These are phyloP conservation scores for Stellera chamaejasme DNA, from an alignment of 345 rosid species.

Conservation along the genomic window DNA sequence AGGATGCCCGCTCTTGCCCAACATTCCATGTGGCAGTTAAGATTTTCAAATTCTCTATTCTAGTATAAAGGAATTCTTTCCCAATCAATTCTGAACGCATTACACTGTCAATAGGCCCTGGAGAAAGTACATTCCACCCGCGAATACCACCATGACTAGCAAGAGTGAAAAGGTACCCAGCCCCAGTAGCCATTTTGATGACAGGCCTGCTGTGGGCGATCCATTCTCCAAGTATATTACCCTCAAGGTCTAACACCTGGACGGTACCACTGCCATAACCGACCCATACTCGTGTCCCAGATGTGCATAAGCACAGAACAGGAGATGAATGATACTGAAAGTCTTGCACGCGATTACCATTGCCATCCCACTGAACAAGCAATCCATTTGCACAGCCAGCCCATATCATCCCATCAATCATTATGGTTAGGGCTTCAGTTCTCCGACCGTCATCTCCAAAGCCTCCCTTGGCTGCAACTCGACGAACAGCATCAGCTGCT, in stretches of 20 bases:
- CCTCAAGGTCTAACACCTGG: slow-evolving; percentile 66
- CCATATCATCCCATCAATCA: slow-evolving; percentile 75
- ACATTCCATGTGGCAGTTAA: slow-evolving; percentile 77
- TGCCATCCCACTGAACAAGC: slow-evolving; percentile 80
- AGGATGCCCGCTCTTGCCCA: slow-evolving; percentile 67
- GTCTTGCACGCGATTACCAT: slow-evolving; percentile 73
- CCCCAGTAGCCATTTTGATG: slow-evolving; percentile 49
- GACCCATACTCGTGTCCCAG: slow-evolving; percentile 51
- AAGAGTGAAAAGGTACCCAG: slow-evolving; percentile 60
- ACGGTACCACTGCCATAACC: slow-evolving; percentile 61
- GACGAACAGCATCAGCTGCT: slow-evolving; percentile 97
- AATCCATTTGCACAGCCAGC: slow-evolving; percentile 74
- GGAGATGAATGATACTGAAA: slow-evolving; percentile 42
- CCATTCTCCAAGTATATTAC: slow-evolving; percentile 61
- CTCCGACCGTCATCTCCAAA: slow-evolving; percentile 75
- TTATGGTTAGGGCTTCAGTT: slow-evolving; percentile 59
- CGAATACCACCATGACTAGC: slow-evolving; percentile 82
- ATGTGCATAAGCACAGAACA: slow-evolving; percentile 55
- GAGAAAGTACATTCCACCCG: slow-evolving; percentile 73
- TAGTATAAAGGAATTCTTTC: slow-evolving; percentile 50
- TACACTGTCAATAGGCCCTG: slow-evolving; percentile 58
- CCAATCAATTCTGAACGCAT: slow-evolving; percentile 52
- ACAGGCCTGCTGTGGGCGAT: slow-evolving; percentile 71
- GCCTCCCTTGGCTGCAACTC: slow-evolving; percentile 79
- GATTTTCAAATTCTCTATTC: slow-evolving; percentile 49